Evolutionary conservation across 2,329 filamentous ascomycete species (phyloP).

Genomic region (Magnaporthiopsis incrustans): DNA sequence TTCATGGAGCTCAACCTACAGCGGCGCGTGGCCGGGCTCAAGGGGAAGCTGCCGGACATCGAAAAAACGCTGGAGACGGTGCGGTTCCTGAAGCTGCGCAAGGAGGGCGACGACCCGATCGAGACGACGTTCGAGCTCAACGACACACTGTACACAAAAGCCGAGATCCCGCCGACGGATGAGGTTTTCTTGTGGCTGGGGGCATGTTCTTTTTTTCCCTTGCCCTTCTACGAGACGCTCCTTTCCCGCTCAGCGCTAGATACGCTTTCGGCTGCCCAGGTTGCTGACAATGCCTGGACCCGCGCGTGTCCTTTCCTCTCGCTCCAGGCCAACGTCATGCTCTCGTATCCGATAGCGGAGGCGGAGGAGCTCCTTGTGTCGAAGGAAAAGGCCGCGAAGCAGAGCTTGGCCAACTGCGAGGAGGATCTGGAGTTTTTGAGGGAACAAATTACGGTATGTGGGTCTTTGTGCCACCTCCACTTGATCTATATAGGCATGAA

Average conservation of each 20-base stretch:
- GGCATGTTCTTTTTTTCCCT: slow-evolving; percentile 35
- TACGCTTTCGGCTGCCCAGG: neutral
- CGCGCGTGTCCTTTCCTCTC: no score
- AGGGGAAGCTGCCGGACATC: slow-evolving; percentile 95
- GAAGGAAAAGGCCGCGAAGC: slow-evolving; percentile 72
- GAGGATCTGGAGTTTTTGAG: slow-evolving; percentile 93
- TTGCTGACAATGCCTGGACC: neutral
- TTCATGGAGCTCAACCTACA: slow-evolving; percentile 98
- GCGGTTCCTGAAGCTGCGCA: slow-evolving; percentile 58
- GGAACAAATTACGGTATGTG: slow-evolving; percentile 84
- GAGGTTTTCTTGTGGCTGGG: slow-evolving; percentile 98
- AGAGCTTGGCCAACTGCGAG: slow-evolving; percentile 78
- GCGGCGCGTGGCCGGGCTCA: slow-evolving; percentile 69
- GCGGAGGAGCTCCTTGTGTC: slow-evolving; percentile 69
- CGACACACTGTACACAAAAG: slow-evolving; percentile 89
- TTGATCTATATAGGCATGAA: neutral
- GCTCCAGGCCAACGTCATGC: slow-evolving; percentile 83
- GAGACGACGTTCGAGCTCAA: slow-evolving; percentile 95
- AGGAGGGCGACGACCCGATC: slow-evolving; percentile 50
- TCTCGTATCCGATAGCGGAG: slow-evolving; percentile 86
- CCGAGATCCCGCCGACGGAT: slow-evolving; percentile 70
- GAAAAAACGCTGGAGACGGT: slow-evolving; percentile 93
- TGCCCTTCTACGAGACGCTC: neutral
- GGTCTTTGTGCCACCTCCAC: neutral
- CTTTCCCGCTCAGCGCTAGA: neutral